Conservation (phyloP, 179 eudicot genomes). For the Heliamphora pulchella region DNA sequence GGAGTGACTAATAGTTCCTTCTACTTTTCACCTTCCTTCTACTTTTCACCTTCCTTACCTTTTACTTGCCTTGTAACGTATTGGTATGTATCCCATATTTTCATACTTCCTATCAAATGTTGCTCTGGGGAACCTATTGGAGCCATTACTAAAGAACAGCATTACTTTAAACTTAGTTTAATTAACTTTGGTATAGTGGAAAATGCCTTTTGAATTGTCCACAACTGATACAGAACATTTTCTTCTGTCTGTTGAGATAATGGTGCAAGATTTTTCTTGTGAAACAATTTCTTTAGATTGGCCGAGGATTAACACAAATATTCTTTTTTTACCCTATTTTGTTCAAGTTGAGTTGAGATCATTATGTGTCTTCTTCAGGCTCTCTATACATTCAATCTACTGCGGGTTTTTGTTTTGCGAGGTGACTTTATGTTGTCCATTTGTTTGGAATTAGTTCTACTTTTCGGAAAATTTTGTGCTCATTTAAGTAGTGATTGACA, state of each 20-base stretch:
- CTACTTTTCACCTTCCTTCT: too few relatives aligned
- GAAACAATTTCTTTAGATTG: neutral
- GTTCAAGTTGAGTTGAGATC: neutral
- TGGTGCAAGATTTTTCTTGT: neutral
- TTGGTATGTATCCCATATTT: neutral
- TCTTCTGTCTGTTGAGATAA: neutral
- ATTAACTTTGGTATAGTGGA: neutral
- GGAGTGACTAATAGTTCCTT: neutral
- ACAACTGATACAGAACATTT: neutral
- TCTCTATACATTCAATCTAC: neutral
- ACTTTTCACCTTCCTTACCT: neutral
- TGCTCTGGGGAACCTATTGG: neutral
- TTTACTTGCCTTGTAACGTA: neutral
- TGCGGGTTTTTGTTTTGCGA: too few relatives aligned
- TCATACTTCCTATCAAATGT: neutral
- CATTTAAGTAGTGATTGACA: constrained; percentile 1
- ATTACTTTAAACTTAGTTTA: neutral
- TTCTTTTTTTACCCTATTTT: neutral
- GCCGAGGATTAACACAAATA: neutral
- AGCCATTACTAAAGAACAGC: neutral
- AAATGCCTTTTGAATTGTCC: neutral
- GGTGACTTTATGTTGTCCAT: neutral
- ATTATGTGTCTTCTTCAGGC: neutral
- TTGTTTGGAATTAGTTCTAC: neutral
- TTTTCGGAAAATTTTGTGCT: neutral